Evolutionary conservation across 495 filamentous ascomycete genomes (phyloP), one percentile per base, ranked within the genome.

Genomic region (Penicillium steckii): DNA sequence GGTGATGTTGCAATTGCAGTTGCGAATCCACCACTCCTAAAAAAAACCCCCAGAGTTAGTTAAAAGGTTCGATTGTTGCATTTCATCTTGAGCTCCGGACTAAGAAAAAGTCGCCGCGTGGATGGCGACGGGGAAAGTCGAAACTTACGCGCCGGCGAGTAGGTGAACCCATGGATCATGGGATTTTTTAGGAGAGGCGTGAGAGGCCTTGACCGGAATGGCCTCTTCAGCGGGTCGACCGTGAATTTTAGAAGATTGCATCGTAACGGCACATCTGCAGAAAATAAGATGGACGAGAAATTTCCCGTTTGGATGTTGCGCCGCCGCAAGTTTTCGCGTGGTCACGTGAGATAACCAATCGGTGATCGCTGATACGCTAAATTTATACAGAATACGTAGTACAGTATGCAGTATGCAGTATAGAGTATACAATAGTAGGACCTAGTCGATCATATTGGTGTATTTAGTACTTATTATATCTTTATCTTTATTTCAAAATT

Each of bases 11-110:
- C 67, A 17, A 89, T 80, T 8, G 91, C 86, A 10, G 91, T 85
- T 29, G 88, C 89, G 82, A 95, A 90, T 48, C 91, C 91, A 48
- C 91, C 91, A 32, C 86, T 76, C 43, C 91, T 95, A 57, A 48
- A 52, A 50, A 48, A 41, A n/a, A n/a, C n/a, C n/a, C n/a, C n/a
- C 40, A 6, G 44, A 47, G 38, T 42, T 42, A 42, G 38, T 42
- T 27, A 27, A 5, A 27, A 27, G 26, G 10, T 27, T 27, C 4
- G 13, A 1, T 37, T 37, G 10, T 37, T 37, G 33, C 10, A 8
- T 44, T 17, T 41, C 23, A 9, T 22, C 23, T 41, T 4, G 22
- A 40, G 37, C 53, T 35, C 48, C 3, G 6, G 10, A n/a, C 6
- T 40, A 44, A 17, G 8, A 44, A 17, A 29, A 44, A 26, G 42